phyloP scores from a whole-genome alignment of 2,329 filamentous ascomycete genomes.

The Escovopsis sp. region DNA sequence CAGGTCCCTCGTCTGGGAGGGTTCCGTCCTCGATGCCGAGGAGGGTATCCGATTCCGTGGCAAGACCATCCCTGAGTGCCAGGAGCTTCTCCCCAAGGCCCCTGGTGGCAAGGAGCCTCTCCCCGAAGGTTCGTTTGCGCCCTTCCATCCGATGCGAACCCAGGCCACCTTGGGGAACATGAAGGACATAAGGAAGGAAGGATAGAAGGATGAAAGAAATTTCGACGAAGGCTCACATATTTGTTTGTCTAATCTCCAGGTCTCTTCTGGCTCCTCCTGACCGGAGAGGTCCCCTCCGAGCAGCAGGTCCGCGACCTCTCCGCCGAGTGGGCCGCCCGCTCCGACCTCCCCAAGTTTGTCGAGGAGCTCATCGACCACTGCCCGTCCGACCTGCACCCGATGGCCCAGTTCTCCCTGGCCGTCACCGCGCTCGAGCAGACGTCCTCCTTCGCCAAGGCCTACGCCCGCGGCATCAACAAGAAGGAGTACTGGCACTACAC shows the following conservation, averaged over 20 bases:
- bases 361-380: conserved; percentile 99
- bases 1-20: conserved; percentile 97
- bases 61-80: conserved; percentile 98
- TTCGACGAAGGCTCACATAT: background rate
- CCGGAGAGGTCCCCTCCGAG: conserved; percentile 92
- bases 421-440: conserved; percentile 97
- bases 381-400: conserved; percentile 96
- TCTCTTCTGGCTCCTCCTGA: conserved; percentile 99
- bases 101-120: conserved; percentile 93
- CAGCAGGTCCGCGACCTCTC: conserved; percentile 97
- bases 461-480: conserved; percentile 98
- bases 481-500: conserved; percentile 99
- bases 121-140: conserved; percentile 56
- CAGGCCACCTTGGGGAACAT: background rate
- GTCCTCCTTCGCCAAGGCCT: conserved; percentile 94
- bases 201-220: too few species aligned
- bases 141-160: background rate
- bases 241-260: conserved; percentile 29
- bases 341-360: conserved; percentile 93
- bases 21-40: conserved; percentile 93
- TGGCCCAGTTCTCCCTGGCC: conserved; percentile 97
- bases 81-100: conserved; percentile 91
- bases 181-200: background rate
- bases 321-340: conserved; percentile 95
- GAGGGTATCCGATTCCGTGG: conserved; percentile 99